phyloP scores from a whole-genome alignment of 164 flowering plant species.

The Sedum album region DNA sequence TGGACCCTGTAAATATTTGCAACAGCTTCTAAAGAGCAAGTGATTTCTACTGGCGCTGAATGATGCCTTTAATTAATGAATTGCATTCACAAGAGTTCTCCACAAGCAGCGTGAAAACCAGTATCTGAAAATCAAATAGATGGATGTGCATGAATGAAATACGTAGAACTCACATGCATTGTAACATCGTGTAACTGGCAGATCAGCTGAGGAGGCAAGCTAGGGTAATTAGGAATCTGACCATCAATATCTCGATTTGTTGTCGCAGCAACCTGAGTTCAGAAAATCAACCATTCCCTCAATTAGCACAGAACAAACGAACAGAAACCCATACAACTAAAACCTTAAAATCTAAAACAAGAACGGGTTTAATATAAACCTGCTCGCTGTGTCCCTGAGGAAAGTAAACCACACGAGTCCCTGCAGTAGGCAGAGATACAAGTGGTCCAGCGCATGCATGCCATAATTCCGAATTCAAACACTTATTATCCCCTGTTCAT shows the following conservation, averaged over 20 bases:
- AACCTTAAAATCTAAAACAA: not conserved
- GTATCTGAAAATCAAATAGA: not conserved
- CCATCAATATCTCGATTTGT: conserved; percentile 78
- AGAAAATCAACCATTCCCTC: not conserved
- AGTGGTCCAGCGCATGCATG: conserved; percentile 95
- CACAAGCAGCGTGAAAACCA: not conserved
- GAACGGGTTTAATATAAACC: conserved; percentile 19
- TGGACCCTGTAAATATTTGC: too few species aligned
- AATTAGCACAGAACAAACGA: not conserved
- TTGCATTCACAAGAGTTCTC: too few species aligned
- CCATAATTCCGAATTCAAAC: conserved; percentile 90
- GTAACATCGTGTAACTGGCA: conserved; percentile 85
- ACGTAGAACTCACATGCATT: conserved; percentile 61
- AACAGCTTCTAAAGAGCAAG: too few species aligned
- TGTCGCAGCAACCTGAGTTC: conserved; percentile 61
- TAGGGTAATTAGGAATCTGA: conserved; percentile 82
- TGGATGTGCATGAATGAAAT: not conserved
- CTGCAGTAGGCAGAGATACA: conserved; percentile 67
- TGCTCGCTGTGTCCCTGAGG: conserved; percentile 95
- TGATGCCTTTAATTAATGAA: too few species aligned
- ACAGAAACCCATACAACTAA: not conserved
- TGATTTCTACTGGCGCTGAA: too few species aligned
- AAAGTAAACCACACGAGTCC: conserved; percentile 76
- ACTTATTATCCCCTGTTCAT: conserved; percentile 56
- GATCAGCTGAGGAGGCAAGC: conserved; percentile 72